Evolutionary conservation across 140 eudicot genomes (phyloP).

Genomic region (Stevia rebaudiana): DNA sequence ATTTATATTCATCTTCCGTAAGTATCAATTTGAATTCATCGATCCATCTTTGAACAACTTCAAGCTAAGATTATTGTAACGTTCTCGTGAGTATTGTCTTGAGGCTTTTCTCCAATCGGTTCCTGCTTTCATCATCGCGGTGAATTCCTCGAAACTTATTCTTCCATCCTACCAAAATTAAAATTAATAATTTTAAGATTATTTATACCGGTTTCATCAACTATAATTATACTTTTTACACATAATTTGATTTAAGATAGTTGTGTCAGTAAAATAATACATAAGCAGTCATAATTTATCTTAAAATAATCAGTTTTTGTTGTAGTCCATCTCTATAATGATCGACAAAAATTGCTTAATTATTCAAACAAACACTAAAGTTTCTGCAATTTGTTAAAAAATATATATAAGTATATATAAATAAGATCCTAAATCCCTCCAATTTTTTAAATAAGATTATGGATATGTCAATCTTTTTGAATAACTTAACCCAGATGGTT

Average conservation of each 20-base stretch:
- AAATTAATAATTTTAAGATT: background rate
- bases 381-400: no score
- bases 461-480: background rate
- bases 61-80: conserved; percentile 71
- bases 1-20: conserved; percentile 12
- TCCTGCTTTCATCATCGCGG: conserved; percentile 85
- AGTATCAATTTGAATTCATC: conserved; percentile 24
- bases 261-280: no score
- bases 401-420: no score
- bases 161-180: conserved; percentile 54
- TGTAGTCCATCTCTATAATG: no score
- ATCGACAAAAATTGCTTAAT: no score
- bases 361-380: no score
- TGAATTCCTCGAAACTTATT: conserved; percentile 75
- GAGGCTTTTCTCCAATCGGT: conserved; percentile 95
- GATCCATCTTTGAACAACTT: conserved; percentile 71
- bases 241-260: background rate
- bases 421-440: no score
- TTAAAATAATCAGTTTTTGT: no score
- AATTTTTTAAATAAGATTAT: no score
- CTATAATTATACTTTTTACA: background rate
- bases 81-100: conserved; percentile 74
- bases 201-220: background rate
- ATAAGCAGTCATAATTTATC: no score
- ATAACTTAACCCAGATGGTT: background rate